Evolutionary conservation across 1,284 basidiomycete genomes (phyloP), one percentile per base, ranked within the genome.

Genomic region (Bjerkandera adusta): DNA sequence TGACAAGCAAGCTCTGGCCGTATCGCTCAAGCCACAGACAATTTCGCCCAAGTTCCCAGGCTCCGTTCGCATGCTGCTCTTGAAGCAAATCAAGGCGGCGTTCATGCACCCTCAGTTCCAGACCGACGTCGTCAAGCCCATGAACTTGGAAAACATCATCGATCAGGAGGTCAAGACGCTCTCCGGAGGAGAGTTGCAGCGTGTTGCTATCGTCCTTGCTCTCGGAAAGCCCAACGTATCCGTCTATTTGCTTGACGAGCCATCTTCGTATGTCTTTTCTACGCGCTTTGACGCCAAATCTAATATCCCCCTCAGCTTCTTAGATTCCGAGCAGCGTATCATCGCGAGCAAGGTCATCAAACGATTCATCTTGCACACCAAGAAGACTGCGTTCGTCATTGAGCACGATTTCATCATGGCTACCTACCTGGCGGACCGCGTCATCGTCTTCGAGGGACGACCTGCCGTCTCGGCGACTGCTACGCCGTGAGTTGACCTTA

Each of bases 391-490:
- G 0, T 97, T 98, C 67, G 79, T 97, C 58, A 96, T 97, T 61
- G 94, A 97, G 77, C 94, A 97, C 81, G 94, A 97, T 73, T 97
- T 97, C 69, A 92, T 94, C 71, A 92, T 92, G 88, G 92, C 94
- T 3, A 96, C 94, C 3, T 97, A 97, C 67, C 87, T 97, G 48
- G 93, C 94, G 39, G 95, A 97, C 66, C 89, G 94, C 51, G 95
- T 98, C 59, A 96, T 98, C 55, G 92, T 97, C 13, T 97, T 95
- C 61, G 87, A 92, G 63, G 94, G 93, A 42, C 68, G 81, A 58
- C 93, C 93, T 6, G 92, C 90, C 36, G 66, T 91, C 38, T 49
- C 85, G 47, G 90, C 93, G 11, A 93, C 83, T 25, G 92, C 92
- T 13, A 89, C 89, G 36, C 89, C 86, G 88, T 92, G 64, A 58